phyloP scores from a whole-genome alignment of 805 yeast species.

The Peterozyma toletana region DNA sequence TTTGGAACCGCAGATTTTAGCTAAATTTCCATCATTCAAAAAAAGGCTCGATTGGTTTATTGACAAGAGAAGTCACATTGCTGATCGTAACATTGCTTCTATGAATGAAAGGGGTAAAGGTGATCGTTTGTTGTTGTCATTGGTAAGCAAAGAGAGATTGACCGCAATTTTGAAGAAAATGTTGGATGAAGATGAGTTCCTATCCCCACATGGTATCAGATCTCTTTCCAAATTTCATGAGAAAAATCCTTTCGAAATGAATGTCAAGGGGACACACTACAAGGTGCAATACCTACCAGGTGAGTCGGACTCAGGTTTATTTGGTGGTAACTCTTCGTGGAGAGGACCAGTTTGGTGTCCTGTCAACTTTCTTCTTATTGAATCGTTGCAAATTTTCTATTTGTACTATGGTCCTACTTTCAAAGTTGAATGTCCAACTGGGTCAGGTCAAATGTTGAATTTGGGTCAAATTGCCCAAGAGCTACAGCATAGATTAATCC shows the following conservation, averaged over 20 bases:
- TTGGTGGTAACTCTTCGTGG: slow-evolving; percentile 97
- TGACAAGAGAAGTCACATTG: slow-evolving; percentile 58
- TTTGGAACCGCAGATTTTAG: slow-evolving; percentile 74
- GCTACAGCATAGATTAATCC: slow-evolving; percentile 78
- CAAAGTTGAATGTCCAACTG: slow-evolving; percentile 83
- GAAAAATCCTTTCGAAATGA: slow-evolving; percentile 77
- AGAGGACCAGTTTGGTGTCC: slow-evolving; percentile 98
- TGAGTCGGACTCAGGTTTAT: slow-evolving; percentile 86
- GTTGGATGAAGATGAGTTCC: slow-evolving; percentile 82
- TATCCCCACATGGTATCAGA: slow-evolving; percentile 80
- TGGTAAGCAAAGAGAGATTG: slow-evolving; percentile 76
- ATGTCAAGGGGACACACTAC: slow-evolving; percentile 69
- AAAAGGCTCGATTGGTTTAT: slow-evolving; percentile 81
- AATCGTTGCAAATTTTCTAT: slow-evolving; percentile 80
- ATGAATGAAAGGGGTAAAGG: slow-evolving; percentile 76
- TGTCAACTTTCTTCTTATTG: slow-evolving; percentile 77
- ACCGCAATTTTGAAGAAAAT: slow-evolving; percentile 67
- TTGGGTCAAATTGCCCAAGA: slow-evolving; percentile 89
- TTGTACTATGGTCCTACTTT: slow-evolving; percentile 82
- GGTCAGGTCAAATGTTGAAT: slow-evolving; percentile 69
- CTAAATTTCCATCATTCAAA: slow-evolving; percentile 74
- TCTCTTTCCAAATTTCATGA: slow-evolving; percentile 84
- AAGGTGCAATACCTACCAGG: slow-evolving; percentile 75
- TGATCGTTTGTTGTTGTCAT: slow-evolving; percentile 69
- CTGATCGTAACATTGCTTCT: slow-evolving; percentile 79